These are phyloP conservation scores for Thymus quinquecostatus DNA, from an alignment of 257 asterid genomes.

Conservation along the genomic window DNA sequence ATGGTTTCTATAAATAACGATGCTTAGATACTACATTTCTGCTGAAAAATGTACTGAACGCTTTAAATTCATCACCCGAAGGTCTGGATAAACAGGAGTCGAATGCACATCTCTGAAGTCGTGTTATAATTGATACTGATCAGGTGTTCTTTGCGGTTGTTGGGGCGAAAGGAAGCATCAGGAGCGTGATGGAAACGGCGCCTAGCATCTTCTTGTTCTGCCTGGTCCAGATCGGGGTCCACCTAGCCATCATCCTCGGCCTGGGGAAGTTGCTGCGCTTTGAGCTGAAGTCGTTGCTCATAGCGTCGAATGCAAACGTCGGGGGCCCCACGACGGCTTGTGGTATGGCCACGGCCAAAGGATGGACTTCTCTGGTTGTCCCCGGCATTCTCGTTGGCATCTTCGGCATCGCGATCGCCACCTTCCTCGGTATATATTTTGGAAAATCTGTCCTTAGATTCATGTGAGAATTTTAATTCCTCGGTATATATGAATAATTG, in stretches of 20 bases:
- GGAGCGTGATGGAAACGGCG: slow-evolving; percentile 66
- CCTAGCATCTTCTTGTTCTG: slow-evolving; percentile 83
- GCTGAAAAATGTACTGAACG: too few relatives aligned
- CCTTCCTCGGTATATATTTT: slow-evolving; percentile 85
- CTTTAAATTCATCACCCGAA: neutral
- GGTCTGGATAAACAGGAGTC: neutral
- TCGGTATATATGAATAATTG: too few relatives aligned
- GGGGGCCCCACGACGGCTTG: slow-evolving; percentile 97
- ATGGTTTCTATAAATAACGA: neutral
- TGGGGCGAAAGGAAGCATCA: slow-evolving; percentile 87
- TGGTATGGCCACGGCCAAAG: slow-evolving; percentile 98
- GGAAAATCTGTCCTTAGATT: slow-evolving; percentile 65
- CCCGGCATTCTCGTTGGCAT: slow-evolving; percentile 95
- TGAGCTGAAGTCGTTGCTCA: slow-evolving; percentile 72
- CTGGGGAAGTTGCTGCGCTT: slow-evolving; percentile 69
- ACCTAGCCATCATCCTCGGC: slow-evolving; percentile 79
- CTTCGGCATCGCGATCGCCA: slow-evolving; percentile 81
- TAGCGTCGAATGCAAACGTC: slow-evolving; percentile 96
- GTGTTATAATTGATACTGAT: neutral
- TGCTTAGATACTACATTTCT: too few relatives aligned
- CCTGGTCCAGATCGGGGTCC: slow-evolving; percentile 71
- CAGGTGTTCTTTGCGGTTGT: slow-evolving; percentile 80
- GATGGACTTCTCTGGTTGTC: slow-evolving; percentile 78
- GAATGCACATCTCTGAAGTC: neutral
- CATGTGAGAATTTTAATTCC: slow-evolving; percentile 44